Evolutionary conservation across 2,329 filamentous ascomycete species (phyloP), one percentile per base, ranked within the genome.

Genomic region (Nigrograna mackinnonii): DNA sequence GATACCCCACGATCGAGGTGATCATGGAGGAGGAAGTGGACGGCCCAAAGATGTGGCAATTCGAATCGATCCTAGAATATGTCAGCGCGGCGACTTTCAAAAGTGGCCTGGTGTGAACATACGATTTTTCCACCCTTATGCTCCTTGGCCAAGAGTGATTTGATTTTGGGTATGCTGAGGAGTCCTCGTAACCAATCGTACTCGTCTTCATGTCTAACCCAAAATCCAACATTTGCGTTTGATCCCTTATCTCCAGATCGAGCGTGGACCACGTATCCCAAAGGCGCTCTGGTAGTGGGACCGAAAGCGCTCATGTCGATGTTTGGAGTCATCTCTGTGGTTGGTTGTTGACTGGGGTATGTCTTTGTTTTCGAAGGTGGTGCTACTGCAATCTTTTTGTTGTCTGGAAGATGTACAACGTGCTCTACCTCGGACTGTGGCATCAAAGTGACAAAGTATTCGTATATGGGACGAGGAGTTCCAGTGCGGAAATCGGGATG

Each of bases 261-360:
- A 4, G 61, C 70, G 13, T 72, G 60, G 7, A 57, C 60, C 21
- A 72, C 50, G 34, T 69, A 63, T n/a, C 69, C 70, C 1, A 73
- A 50, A 28, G 24, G 24, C 24, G 24, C 24, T n/a, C 24, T 28
- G 9, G 9, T 28, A 5, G 57, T 61, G 6, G 46, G 5, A 0
- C 67, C 68, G 35, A 61, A 69, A 9, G 49, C 43, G 4, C 28
- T 44, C 2, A 66, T 46, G 24, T 46, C 35, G 2, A 54, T 46
- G 5, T 60, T 49, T 18, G 43, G 33, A 6, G 43, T 41, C 6
- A 60, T 56, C 5, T 67, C 60, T 42, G 57, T 64, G 7, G 24
- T 9, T 9, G 24, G 24, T 28, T n/a, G 7, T 9, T 9, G n/a
- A 28, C 9, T 28, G 9, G 24, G 24, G n/a, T 28, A 28, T n/a